Conservation (phyloP, 1,284 basidiomycete species). For the Austroboletus niveus region DNA sequence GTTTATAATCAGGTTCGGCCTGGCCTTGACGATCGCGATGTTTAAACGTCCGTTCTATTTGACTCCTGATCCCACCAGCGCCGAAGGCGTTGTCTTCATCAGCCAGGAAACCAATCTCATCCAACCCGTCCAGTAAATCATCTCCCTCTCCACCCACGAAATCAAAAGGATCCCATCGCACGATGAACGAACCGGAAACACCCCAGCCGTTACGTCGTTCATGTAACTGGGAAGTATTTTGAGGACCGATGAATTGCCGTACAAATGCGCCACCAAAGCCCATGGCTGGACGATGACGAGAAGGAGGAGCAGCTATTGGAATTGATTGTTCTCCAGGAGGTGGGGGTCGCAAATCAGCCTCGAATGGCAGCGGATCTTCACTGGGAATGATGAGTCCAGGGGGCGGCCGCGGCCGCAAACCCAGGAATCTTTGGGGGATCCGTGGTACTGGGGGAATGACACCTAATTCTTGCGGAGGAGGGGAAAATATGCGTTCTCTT, state of each 20-base stretch:
- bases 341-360: conserved; percentile 30
- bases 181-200: conserved; percentile 30
- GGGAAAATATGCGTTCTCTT: conserved; percentile 39
- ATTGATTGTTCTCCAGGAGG: conserved; percentile 15
- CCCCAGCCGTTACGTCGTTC: conserved; percentile 26
- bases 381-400: conserved; percentile 40
- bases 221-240: conserved; percentile 5
- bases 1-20: conserved; percentile 47
- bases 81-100: conserved; percentile 14
- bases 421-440: conserved; percentile 35
- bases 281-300: conserved; percentile 57
- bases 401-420: conserved; percentile 23
- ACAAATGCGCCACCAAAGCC: conserved; percentile 66
- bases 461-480: conserved; percentile 36
- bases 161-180: conserved; percentile 31
- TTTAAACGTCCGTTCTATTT: conserved; percentile 23
- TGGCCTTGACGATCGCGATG: conserved; percentile 7
- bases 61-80: conserved; percentile 15
- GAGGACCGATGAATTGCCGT: conserved; percentile 33
- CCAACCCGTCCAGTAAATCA: conserved; percentile 10
- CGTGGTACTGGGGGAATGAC: conserved; percentile 40
- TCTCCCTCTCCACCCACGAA: conserved; percentile 13
- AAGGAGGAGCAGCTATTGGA: conserved; percentile 41
- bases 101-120: conserved; percentile 16
- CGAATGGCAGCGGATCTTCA: conserved; percentile 45